Evolutionary conservation across 257 asterid species (phyloP).

Genomic region (Gynochthodes officinalis): DNA sequence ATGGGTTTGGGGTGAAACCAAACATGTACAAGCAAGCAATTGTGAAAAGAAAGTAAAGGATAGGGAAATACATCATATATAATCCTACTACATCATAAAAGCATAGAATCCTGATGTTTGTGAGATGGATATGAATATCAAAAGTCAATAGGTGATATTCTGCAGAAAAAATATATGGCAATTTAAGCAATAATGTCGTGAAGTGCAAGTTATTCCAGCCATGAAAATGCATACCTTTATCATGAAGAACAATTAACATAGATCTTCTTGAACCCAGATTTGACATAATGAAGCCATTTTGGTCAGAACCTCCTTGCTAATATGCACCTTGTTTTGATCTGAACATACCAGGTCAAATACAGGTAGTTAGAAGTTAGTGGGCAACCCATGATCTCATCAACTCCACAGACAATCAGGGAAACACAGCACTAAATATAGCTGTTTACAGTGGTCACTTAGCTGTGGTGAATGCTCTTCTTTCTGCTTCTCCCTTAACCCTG

Average conservation of each 20-base stretch:
- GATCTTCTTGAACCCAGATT: neutral
- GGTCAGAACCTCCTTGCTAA: neutral
- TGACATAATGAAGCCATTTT: neutral
- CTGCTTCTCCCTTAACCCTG: conserved; percentile 41
- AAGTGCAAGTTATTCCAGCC: too few relatives aligned
- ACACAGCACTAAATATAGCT: conserved; percentile 70
- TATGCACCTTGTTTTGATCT: neutral
- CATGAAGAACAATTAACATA: neutral
- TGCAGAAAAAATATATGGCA: neutral
- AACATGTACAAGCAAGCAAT: too few relatives aligned
- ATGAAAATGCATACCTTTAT: neutral
- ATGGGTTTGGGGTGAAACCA: neutral
- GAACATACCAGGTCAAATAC: conserved; percentile 12
- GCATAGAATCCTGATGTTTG: neutral
- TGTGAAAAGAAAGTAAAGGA: too few relatives aligned
- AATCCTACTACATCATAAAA: too few relatives aligned
- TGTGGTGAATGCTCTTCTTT: conserved; percentile 46
- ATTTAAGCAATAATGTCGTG: too few relatives aligned
- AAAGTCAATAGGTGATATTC: too few relatives aligned
- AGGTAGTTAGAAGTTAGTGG: conserved; percentile 64
- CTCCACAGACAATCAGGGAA: conserved; percentile 59
- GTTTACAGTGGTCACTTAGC: conserved; percentile 67
- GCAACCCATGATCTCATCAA: conserved; percentile 43
- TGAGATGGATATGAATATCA: neutral
- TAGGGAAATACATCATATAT: neutral